Evolutionary conservation across 768 basidiomycete species (phyloP), one percentile per base, ranked within the genome.

Genomic region (Lactarius tabidus): DNA sequence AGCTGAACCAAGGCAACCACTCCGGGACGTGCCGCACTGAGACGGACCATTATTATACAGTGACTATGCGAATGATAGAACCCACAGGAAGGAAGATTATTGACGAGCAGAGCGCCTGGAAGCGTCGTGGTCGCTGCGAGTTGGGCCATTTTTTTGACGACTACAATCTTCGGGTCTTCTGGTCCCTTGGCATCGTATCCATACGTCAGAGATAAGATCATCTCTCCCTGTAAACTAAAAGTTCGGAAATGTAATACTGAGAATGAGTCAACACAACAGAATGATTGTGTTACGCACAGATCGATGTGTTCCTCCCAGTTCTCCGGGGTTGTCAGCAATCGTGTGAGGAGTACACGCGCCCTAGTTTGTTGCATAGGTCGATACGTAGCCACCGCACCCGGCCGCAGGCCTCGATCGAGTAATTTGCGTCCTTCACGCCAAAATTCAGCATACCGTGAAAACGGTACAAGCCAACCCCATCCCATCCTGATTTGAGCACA

Each of bases 1-100:
- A 64, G 33, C 63, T 64, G 8, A 64, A 17, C 63, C 63, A 64
- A 0, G 63, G n/a, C 1, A 64, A 23, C 58, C 63, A 64, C 41
- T 59, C 58, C 6, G 63, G 63, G 18, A 64, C 35, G 52, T 64
- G 14, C 9, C 33, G 36, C 8, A 63, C 65, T 66, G n/a, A 20
- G 12, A 31, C 17, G 20, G n/a, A 23, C 15, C 36, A 7, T 52
- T 54, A 38, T 10, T 60, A 26, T 28, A 26, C 18, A 6, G 7
- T 29, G 51, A 7, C 7, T 35, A 52, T 3, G 31, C 14, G 33
- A 6, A 28, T 23, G 26, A 10, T 28, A 51, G 6, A 9, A 38
- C 39, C 2, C 33, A 60, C 59, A 26, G 9, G 48, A 45, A 23
- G 59, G 59, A 45, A 60, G 17, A 51, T 28, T 9, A 10, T 60